A percentile compares a stretch with the other conserved stretches of the same genome.
Conservation (phyloP, 805 yeast species). For the Saccharomyces mikatae region DNA sequence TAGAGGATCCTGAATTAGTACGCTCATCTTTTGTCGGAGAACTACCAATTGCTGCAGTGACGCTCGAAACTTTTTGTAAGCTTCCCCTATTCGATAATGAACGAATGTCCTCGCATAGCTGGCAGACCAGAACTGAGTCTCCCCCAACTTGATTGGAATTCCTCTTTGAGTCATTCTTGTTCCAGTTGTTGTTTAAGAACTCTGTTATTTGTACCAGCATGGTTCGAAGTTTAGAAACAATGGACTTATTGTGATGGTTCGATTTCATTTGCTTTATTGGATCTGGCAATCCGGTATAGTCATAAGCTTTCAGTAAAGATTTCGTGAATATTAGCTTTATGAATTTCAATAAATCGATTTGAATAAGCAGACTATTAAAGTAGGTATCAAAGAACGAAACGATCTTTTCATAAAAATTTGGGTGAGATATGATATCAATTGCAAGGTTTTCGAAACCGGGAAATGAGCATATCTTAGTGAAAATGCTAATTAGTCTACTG, state of each 20-base stretch:
- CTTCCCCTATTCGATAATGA: not conserved
- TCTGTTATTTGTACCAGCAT: constrained; percentile 7
- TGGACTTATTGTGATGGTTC: not conserved
- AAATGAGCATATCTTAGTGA: constrained; percentile 21
- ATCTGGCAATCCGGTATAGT: not conserved
- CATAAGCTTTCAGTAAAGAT: constrained; percentile 8
- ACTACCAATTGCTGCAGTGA: not conserved
- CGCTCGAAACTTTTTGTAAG: not conserved
- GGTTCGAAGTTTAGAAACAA: not conserved
- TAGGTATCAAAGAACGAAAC: constrained; percentile 22
- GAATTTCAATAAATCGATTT: constrained; percentile 29
- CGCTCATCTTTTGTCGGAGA: not conserved
- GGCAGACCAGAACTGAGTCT: constrained; percentile 29
- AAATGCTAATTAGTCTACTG: constrained; percentile 21
- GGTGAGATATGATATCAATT: constrained; percentile 11
- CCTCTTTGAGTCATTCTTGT: constrained; percentile 2
- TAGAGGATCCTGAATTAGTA: not conserved
- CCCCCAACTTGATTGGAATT: constrained; percentile 24
- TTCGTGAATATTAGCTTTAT: constrained; percentile 22
- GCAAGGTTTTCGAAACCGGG: constrained; percentile 15
- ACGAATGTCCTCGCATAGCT: constrained; percentile 26
- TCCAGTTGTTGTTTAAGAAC: constrained; percentile 23
- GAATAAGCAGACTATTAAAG: constrained; percentile 27
- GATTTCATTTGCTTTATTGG: not conserved
- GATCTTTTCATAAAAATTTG: constrained; percentile 14